These are phyloP conservation scores for Cyphellophora europaea DNA, from an alignment of 2,329 filamentous ascomycete species.

Conservation along the genomic window DNA sequence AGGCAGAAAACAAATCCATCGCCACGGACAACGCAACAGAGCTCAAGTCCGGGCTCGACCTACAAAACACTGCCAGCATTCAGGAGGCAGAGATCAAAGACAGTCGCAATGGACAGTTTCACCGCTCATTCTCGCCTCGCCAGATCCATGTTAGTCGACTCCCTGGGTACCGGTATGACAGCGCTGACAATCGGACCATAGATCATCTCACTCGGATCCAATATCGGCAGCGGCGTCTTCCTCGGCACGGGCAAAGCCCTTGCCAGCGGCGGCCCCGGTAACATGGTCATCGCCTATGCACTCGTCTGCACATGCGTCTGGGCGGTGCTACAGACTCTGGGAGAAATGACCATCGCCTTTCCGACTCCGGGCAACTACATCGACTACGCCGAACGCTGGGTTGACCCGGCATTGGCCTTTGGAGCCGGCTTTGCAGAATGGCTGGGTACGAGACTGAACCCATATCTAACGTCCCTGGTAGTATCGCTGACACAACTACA, in stretches of 20 bases:
- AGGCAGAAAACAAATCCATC: too few species aligned
- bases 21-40: too few species aligned
- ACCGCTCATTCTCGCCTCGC: constrained; percentile 7
- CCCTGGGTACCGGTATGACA: not conserved
- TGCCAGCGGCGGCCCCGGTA: constrained; percentile 61
- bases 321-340: constrained; percentile 85
- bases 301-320: constrained; percentile 82
- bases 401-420: constrained; percentile 59
- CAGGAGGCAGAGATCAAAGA: constrained; percentile 7
- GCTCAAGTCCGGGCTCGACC: too few species aligned
- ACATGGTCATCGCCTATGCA: constrained; percentile 64
- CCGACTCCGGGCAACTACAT: constrained; percentile 88
- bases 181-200: not conserved
- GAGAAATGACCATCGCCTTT: constrained; percentile 85
- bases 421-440: constrained; percentile 27
- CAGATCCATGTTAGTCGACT: constrained; percentile 8
- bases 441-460: too few species aligned
- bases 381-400: constrained; percentile 79
- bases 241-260: constrained; percentile 69
- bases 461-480: too few species aligned
- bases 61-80: too few species aligned
- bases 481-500: constrained; percentile 1
- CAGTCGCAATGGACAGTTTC: constrained; percentile 5
- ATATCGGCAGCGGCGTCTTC: constrained; percentile 54
- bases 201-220: constrained; percentile 16